Evolutionary conservation across 306 rosid genomes (phyloP).

Genomic region (Ochetophila trinervis): DNA sequence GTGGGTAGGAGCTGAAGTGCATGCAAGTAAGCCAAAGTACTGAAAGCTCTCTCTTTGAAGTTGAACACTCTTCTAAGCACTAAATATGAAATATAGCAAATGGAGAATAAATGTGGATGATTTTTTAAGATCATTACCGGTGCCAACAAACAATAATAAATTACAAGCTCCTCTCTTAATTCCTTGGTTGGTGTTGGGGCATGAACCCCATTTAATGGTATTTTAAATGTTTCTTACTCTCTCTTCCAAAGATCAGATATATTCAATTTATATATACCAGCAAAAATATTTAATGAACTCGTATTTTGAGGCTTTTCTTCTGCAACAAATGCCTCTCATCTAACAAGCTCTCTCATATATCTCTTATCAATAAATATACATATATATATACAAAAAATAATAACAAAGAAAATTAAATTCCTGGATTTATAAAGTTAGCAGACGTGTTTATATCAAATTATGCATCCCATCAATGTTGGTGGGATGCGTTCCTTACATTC

Average conservation of each 20-base stretch:
- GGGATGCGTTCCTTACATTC: too few relatives aligned
- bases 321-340: too few relatives aligned
- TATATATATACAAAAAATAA: not conserved
- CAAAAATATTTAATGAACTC: not conserved
- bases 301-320: constrained; percentile 1
- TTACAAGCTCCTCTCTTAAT: not conserved
- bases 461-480: too few relatives aligned
- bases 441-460: too few relatives aligned
- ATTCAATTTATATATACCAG: not conserved
- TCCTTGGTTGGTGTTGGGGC: constrained; percentile 14
- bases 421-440: too few relatives aligned
- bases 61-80: too few relatives aligned
- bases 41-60: too few relatives aligned
- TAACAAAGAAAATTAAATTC: too few relatives aligned
- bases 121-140: constrained; percentile 10
- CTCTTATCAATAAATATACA: not conserved
- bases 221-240: constrained; percentile 9
- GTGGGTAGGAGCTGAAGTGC: too few relatives aligned
- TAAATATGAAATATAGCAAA: not conserved
- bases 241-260: too few relatives aligned
- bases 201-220: constrained; percentile 8
- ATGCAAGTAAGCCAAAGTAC: too few relatives aligned
- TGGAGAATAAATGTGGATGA: not conserved
- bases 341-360: too few relatives aligned
- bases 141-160: constrained; percentile 14